Conservation (phyloP, 768 basidiomycete species). For the Suillus discolor region DNA sequence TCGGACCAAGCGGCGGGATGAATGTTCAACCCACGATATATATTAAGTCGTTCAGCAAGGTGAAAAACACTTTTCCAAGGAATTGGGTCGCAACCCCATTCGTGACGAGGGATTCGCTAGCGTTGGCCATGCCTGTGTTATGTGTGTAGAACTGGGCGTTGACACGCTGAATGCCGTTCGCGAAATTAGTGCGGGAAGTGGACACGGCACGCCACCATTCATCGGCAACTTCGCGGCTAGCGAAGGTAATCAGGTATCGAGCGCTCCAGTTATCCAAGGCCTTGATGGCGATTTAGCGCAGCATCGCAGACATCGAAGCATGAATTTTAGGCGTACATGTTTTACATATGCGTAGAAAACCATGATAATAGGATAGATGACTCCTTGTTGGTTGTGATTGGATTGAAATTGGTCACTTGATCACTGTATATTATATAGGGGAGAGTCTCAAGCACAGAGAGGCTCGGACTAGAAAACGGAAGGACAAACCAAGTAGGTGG, state of each 20-base stretch:
- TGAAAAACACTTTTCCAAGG: background rate
- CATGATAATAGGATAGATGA: background rate
- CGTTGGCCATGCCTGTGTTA: background rate
- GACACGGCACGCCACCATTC: constrained; percentile 27
- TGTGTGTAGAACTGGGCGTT: background rate
- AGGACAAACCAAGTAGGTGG: too few relatives aligned
- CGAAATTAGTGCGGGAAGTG: background rate
- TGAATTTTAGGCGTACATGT: background rate
- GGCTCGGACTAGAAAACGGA: too few relatives aligned
- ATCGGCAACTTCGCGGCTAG: constrained; percentile 23
- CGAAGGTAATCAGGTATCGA: constrained; percentile 26
- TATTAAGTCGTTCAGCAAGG: too few relatives aligned
- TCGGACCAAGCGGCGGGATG: background rate
- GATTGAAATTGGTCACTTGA: background rate
- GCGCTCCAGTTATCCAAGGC: fast-evolving
- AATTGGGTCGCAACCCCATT: background rate
- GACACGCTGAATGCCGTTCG: background rate
- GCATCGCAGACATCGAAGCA: background rate
- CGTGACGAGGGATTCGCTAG: too few relatives aligned
- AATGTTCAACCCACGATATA: background rate
- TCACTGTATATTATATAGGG: background rate
- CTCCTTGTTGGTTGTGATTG: background rate
- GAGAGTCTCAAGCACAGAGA: too few relatives aligned
- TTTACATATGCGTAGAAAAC: background rate
- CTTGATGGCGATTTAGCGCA: background rate